Base-by-base conservation (phyloP, 768 basidiomycete species). In the Russula brevipes region DNA sequence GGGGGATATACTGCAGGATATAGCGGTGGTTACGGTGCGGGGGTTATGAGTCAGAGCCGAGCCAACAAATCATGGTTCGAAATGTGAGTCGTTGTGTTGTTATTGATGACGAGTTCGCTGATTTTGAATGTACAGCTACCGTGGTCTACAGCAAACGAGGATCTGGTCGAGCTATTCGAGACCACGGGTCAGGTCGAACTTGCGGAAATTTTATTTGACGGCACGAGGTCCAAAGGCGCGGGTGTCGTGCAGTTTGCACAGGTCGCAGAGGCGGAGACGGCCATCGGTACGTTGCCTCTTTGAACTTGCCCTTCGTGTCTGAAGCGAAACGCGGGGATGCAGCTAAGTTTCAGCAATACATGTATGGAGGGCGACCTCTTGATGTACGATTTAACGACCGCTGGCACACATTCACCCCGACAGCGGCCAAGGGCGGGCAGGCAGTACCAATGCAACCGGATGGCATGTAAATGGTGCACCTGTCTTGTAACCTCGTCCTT, bases 111-210 rank as follows among this genome's bases (percentile, higher is more conserved):
- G 35, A 31, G 52, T 51, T 61, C 16, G 52, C 60, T 24, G 1
- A 12, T 39, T 30, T 53, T 3, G n/a, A 4, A 4, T 56, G 35
- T 45, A 14, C 66, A 98, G 96, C 76, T 99, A 17, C 96, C 96
- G 1, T 99, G 95, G 95, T 98, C 96, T 10, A 99, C 96, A 50
- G 94, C 96, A 7, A 98, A 99, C 73, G 96, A 99, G 73, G 96
- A 99, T 73, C 78, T 99, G 49, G 95, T 99, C 24, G 96, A 99
- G 76, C 76, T 99, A 19, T 99, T 99, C 70, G 95, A 98, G 78
- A 99, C 96, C 39, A 97, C 95, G 0, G 96, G 95, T 10, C 88
- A 89, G 68, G 96, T 99, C 41, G 90, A 94, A 71, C 78, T 93
- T 39, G 96, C 96, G 39, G 52, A 54, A 12, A 54, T 54, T 19